Evolutionary conservation across 208 protist genomes (phyloP), one percentile per base, ranked within the genome.

Genomic region (Borovskyia barvae): DNA sequence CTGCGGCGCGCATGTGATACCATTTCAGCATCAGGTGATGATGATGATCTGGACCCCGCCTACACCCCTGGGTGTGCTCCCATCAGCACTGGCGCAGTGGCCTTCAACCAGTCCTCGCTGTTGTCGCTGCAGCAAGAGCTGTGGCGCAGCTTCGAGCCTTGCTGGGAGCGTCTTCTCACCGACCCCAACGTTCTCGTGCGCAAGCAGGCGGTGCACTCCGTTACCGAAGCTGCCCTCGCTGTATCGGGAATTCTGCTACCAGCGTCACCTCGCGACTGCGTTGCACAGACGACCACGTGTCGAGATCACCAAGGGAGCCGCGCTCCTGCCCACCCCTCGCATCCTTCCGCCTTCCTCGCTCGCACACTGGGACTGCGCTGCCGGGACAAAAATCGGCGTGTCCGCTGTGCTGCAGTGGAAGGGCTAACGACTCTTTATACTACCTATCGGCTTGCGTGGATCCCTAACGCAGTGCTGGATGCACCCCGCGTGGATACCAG

Each of bases 171-270:
- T 0, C 43, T 66, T 24, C 67, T 90, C 15, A 54, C 77, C 6
- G 83, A 90, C 46, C 39, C 50, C 0, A 66, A 85, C 28, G 83
- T 72, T 14, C 52, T 74, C 20, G 83, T 90, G 48, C 83, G 83
- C 32, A 64, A 50, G 46, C 66, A 77, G 26, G 71, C 74, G 1
- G 83, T 90, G 5, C 20, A 53, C 7, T 49, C 77, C 15, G 62
- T 79, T 20, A 46, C 62, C 19, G 74, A 82, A 22, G 57, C 75
- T n/a, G 63, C 72, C 8, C 42, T 72, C 14, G 66, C 55, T 1
- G 39, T 43, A 0, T 66, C 82, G 15, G 56, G 41, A 32, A 59
- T 54, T n/a, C 73, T 49, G 2, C 24, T 36, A 24, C 39, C 5
- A 19, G 20, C 36, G 24, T 30, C 17, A 17, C 58, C 12, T 28